A percentile compares a stretch with the other conserved stretches of the same genome.
Evolutionary conservation across 352 stramenopile genomes (phyloP).

Genomic region (Peronosclerospora sorghi): DNA sequence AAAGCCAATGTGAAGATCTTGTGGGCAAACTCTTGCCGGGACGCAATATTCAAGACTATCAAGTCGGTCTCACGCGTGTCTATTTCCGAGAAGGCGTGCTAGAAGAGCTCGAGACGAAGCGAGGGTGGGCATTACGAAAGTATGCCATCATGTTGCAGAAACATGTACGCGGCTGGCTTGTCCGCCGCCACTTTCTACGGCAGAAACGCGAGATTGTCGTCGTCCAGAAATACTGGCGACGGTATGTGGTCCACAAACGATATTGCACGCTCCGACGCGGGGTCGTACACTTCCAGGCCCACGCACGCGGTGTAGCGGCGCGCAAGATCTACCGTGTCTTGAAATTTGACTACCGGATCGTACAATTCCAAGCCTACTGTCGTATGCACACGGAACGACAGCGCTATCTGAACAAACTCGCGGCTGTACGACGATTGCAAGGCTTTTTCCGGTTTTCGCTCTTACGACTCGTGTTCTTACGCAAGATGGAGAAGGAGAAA

Average conservation of each 20-base stretch:
- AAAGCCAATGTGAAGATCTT: conserved; percentile 51
- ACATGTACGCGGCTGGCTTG: conserved; percentile 53
- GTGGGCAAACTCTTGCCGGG: conserved; percentile 55
- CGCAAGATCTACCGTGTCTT: conserved; percentile 56
- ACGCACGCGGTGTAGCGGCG: conserved; percentile 38
- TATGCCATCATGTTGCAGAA: conserved; percentile 71
- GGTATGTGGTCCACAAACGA: conserved; percentile 46
- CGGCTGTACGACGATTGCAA: conserved; percentile 47
- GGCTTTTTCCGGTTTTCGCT: conserved; percentile 72
- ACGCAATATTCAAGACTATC: conserved; percentile 74
- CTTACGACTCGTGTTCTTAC: conserved; percentile 59
- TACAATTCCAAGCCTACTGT: conserved; percentile 63
- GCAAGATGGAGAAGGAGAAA: conserved; percentile 78
- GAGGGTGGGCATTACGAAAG: conserved; percentile 55
- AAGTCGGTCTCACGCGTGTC: conserved; percentile 74
- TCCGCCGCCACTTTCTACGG: conserved; percentile 37
- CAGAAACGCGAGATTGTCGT: conserved; percentile 36
- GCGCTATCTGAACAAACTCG: conserved; percentile 39
- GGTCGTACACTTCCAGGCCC: conserved; percentile 49
- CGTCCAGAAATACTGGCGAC: conserved; percentile 69
- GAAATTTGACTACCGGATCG: conserved; percentile 69
- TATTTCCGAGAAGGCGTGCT: conserved; percentile 81
- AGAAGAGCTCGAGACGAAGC: conserved; percentile 68
- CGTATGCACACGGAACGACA: conserved; percentile 42
- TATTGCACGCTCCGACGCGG: conserved; percentile 42